Base-by-base conservation (phyloP, 495 filamentous ascomycete genomes). In the Viridothelium virens region DNA sequence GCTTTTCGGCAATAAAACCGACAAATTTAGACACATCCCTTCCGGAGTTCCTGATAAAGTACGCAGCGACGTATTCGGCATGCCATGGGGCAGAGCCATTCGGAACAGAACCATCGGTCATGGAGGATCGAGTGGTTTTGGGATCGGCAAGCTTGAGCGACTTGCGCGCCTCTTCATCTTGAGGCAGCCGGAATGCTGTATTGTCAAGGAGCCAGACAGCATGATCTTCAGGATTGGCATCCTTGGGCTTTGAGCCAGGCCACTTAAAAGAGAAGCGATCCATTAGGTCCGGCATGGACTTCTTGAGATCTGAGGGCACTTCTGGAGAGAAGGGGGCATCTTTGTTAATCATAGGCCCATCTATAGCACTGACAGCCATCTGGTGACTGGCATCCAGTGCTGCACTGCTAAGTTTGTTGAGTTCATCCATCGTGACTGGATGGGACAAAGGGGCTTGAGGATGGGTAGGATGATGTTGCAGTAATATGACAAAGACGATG, bases 171-270 rank as follows among this genome's bases (percentile, higher is more conserved):
- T 69, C 48, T 37, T 66, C 67, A 4, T 76, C 34, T 2, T 70
- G 66, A 37, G 69, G 62, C 31, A 74, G 70, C 61, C 85, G 85
- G 73, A 87, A 96, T 5, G 91, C 93, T 7, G 90, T 91, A 71
- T 94, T 97, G 78, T 97, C 91, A 47, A 97, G 75, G 12, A 97
- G 79, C 93, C 93, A 97, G 33, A 97, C 87, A 10, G 81, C 83
- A 68, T 96, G 85, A 37, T 77, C 76, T 18, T 77, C 72, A 38
- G 78, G 77, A 59, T 84, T 73, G 48, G 80, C 78, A 2, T 68
- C 66, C 38, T 66, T 56, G 9, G 70, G 56, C 33, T 68, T 47
- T 61, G 64, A 46, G 65, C 70, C 69, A 11, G 70, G 70, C 14
- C 65, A 56, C 14, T 66, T 59, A 18, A 70, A 61, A 2, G 68